Evolutionary conservation across 306 rosid species (phyloP).

Genomic region (Corylus heterophylla): DNA sequence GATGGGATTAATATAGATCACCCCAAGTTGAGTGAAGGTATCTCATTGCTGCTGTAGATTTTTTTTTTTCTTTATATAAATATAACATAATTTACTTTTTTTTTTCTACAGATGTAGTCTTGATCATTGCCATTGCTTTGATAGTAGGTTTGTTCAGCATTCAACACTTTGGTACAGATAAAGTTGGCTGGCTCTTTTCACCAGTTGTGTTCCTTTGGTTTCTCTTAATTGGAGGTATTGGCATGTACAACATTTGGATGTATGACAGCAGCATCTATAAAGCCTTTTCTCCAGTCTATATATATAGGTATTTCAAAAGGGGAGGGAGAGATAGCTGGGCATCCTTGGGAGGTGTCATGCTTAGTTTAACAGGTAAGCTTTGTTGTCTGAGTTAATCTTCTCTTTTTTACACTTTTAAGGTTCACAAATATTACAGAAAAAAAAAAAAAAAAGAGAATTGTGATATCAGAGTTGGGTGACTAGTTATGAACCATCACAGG

Average conservation of each 20-base stretch:
- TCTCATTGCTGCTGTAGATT: slow-evolving; percentile 27
- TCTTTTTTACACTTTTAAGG: background rate
- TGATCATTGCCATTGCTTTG: slow-evolving; percentile 80
- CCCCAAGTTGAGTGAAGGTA: slow-evolving; percentile 65
- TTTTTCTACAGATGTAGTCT: slow-evolving; percentile 61
- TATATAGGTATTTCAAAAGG: slow-evolving; percentile 73
- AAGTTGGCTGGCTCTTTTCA: slow-evolving; percentile 99
- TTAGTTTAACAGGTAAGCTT: slow-evolving; percentile 86
- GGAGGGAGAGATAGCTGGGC: slow-evolving; percentile 76
- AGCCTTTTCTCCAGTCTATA: slow-evolving; percentile 83
- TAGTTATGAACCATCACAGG: slow-evolving; percentile 56
- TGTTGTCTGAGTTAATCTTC: background rate
- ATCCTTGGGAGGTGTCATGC: slow-evolving; percentile 95
- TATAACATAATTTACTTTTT: background rate
- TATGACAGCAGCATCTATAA: slow-evolving; percentile 64
- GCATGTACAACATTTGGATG: slow-evolving; percentile 81
- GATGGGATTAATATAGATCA: slow-evolving; percentile 93
- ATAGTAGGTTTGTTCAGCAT: slow-evolving; percentile 85
- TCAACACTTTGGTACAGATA: slow-evolving; percentile 95
- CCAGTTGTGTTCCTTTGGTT: slow-evolving; percentile 96
- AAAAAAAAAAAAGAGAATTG: too few species aligned
- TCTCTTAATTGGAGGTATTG: slow-evolving; percentile 90
- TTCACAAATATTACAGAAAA: background rate
- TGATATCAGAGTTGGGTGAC: slow-evolving; percentile 16
- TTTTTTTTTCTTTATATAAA: background rate